Base-by-base conservation (phyloP, 352 stramenopile genomes). In the Phytopythium ostracodes region DNA sequence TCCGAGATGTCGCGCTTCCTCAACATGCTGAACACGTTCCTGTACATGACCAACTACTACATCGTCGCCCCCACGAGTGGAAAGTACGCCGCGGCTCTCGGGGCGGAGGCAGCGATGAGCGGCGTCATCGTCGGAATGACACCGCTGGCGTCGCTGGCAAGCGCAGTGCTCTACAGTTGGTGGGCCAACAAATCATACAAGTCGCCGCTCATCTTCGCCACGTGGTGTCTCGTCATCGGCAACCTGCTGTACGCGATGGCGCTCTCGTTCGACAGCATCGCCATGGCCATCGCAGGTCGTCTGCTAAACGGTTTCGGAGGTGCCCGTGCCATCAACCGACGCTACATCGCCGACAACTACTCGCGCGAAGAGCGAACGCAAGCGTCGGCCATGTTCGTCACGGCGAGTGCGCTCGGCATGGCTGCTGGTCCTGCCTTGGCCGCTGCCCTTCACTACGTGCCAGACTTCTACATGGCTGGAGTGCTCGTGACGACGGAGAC, bases 41-140 rank as follows among this genome's bases (percentile, higher is more conserved):
- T 99, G 36, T 99, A 98, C 81, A 98, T 99, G 94, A 97, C 89
- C 56, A 99, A 99, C 81, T 99, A 98, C 79, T 98, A 98, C 79
- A 98, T 99, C 69, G 94, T 98, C 14, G 93, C 94, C 40, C 96
- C 96, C 9, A 98, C 94, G 22, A 96, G 87, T 64, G 89, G 89
- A 55, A 81, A 96, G 51, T 99, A 99, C 70, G 90, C 94, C 0
- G 84, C 81, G 1, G 82, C 87, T 36, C 71, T 98, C 27, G 96
- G 96, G 27, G 93, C 82, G 0, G 80, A 94, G 57, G 84, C 91
- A 6, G 89, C 94, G 7, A 81, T 97, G 64, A 96, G 87, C 27
- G 92, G 93, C 50, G 83, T 98, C 12, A 98, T 99, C 56, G 96
- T 99, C 64, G 96, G 96, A 59, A 98, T 98, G 93, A 98, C 96